Evolutionary conservation across 306 rosid genomes (phyloP).

Genomic region (Alnus glutinosa): DNA sequence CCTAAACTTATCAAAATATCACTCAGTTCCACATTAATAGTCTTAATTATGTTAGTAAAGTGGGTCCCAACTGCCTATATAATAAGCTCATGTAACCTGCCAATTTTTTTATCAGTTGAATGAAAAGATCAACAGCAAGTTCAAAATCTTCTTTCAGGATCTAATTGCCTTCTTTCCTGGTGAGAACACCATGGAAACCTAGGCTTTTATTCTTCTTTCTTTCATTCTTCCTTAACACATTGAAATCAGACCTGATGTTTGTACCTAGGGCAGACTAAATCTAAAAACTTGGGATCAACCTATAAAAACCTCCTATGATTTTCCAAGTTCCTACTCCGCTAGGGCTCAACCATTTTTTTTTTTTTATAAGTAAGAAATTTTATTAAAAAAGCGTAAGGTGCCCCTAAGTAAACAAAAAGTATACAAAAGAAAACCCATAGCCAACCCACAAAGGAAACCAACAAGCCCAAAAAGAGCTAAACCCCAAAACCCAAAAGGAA

Average conservation of each 20-base stretch:
- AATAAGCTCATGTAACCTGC: background rate
- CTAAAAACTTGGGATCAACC: background rate
- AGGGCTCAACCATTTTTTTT: background rate
- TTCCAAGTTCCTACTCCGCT: background rate
- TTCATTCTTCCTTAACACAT: background rate
- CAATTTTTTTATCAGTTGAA: background rate
- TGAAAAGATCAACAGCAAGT: background rate
- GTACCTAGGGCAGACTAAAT: background rate
- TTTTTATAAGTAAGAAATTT: too few species aligned
- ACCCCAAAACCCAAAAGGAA: too few species aligned
- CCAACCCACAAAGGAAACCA: too few species aligned
- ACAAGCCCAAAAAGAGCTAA: too few species aligned
- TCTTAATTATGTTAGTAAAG: background rate
- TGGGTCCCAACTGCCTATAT: background rate
- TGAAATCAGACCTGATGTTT: background rate
- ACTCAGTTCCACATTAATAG: background rate
- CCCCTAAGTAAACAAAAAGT: too few species aligned
- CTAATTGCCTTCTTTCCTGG: background rate
- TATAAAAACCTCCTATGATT: background rate
- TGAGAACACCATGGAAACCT: background rate
- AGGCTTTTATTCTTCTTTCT: background rate
- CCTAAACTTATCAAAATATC: background rate
- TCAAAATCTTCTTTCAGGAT: background rate
- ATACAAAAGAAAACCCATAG: too few species aligned
- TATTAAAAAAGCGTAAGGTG: too few species aligned